phyloP scores from a whole-genome alignment of 495 filamentous ascomycete genomes.

The Parathielavia appendiculata region DNA sequence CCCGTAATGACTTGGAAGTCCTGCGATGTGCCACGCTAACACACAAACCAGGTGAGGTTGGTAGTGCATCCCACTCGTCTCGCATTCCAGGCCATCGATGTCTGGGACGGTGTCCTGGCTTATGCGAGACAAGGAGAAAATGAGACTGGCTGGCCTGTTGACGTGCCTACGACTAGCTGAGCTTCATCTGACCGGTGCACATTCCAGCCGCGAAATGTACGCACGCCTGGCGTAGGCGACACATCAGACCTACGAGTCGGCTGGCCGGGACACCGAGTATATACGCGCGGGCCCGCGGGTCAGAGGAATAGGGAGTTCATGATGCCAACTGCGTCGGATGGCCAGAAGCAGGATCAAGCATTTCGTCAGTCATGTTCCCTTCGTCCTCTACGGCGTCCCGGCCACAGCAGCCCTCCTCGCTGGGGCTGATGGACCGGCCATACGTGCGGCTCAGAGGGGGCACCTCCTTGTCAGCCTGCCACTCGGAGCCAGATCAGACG shows the following conservation, averaged over 20 bases:
- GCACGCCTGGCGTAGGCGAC: background rate
- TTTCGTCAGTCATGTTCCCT: background rate
- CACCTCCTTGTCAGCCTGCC: background rate
- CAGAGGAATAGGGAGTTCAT: background rate
- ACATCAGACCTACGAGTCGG: background rate
- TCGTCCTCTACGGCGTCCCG: constrained; percentile 10
- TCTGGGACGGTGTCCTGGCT: background rate
- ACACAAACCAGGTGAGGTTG: background rate
- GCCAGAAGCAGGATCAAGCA: constrained; percentile 14
- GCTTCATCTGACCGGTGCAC: background rate
- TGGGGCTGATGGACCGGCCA: background rate
- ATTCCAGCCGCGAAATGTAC: constrained; percentile 12
- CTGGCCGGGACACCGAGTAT: background rate
- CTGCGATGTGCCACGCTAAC: no score
- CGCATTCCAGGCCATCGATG: constrained; percentile 1
- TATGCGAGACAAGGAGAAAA: background rate
- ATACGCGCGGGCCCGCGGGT: background rate
- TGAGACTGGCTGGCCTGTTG: background rate
- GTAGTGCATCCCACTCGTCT: background rate
- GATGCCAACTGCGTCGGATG: constrained; percentile 7
- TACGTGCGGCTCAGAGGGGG: background rate
- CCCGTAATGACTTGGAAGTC: no score
- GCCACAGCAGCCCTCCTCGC: constrained; percentile 6
- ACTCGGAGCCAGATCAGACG: background rate
- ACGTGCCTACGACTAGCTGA: background rate